Percentiles rank a stretch among this genome's conserved stretches.
Conservation (phyloP, 2,329 filamentous ascomycete species). For the Epichloe brachyelytri region DNA sequence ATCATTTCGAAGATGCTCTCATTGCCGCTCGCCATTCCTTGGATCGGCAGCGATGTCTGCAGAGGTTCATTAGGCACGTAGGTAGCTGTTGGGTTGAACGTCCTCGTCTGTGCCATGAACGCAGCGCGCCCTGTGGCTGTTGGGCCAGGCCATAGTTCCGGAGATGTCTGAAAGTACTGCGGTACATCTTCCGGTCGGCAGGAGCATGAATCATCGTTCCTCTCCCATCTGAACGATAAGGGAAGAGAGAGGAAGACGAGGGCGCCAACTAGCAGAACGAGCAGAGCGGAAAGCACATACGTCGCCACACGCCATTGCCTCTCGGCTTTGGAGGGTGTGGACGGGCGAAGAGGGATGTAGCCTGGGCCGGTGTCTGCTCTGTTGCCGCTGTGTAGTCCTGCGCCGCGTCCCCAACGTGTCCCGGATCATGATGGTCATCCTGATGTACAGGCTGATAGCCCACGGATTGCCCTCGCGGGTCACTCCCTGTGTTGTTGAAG, state of each 20-base stretch:
- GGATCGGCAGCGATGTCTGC: constrained; percentile 56
- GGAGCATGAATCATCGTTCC: constrained; percentile 14
- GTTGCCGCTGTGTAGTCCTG: neutral
- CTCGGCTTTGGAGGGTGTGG: constrained; percentile 10
- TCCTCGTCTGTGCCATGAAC: constrained; percentile 59
- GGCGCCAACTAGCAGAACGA: constrained; percentile 24
- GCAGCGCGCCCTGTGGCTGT: constrained; percentile 57
- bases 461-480: constrained; percentile 7
- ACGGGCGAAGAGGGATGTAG: constrained; percentile 1
- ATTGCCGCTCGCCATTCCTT: constrained; percentile 41
- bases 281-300: constrained; percentile 19
- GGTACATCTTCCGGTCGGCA: constrained; percentile 32
- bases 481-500: constrained; percentile 6
- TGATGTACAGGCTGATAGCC: constrained; percentile 23
- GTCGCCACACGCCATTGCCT: constrained; percentile 19
- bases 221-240: constrained; percentile 12
- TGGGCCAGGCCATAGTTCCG: constrained; percentile 49
- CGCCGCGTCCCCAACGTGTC: neutral
- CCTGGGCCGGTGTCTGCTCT: neutral
- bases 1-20: constrained; percentile 59
- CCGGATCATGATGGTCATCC: constrained; percentile 13
- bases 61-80: constrained; percentile 58
- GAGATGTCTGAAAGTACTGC: constrained; percentile 50
- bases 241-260: constrained; percentile 25
- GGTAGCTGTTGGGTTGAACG: constrained; percentile 49